Evolutionary conservation across 2,329 filamentous ascomycete genomes (phyloP).

Genomic region (Penicillium sp.): DNA sequence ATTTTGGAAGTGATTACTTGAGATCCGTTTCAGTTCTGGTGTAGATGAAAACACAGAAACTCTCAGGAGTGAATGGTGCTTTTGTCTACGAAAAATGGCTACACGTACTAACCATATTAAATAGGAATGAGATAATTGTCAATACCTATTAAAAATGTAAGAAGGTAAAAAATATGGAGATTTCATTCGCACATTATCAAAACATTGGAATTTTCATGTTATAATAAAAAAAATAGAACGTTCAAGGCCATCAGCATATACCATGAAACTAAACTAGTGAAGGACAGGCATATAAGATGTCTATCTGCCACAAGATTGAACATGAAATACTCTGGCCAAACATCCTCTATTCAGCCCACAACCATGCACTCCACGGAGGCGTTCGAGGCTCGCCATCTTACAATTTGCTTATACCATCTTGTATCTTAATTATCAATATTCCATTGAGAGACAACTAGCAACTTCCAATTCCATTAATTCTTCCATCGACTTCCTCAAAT

Average conservation of each 20-base stretch:
- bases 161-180: background rate
- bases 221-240: background rate
- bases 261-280: too few relatives aligned
- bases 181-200: background rate
- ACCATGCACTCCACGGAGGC: background rate
- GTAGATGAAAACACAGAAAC: too few relatives aligned
- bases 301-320: background rate
- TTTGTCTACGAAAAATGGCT: background rate
- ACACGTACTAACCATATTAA: background rate
- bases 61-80: too few relatives aligned
- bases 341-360: background rate
- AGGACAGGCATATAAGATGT: background rate
- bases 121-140: background rate
- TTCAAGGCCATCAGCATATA: background rate
- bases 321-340: too few relatives aligned
- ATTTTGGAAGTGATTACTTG: background rate
- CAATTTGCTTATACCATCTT: background rate
- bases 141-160: background rate
- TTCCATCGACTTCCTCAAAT: background rate
- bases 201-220: background rate
- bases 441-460: background rate
- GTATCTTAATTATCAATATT: background rate
- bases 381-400: background rate
- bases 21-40: background rate
- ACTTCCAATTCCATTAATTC: background rate